Evolutionary conservation across 2,329 filamentous ascomycete genomes (phyloP).

Genomic region (Cladosporium sp.): DNA sequence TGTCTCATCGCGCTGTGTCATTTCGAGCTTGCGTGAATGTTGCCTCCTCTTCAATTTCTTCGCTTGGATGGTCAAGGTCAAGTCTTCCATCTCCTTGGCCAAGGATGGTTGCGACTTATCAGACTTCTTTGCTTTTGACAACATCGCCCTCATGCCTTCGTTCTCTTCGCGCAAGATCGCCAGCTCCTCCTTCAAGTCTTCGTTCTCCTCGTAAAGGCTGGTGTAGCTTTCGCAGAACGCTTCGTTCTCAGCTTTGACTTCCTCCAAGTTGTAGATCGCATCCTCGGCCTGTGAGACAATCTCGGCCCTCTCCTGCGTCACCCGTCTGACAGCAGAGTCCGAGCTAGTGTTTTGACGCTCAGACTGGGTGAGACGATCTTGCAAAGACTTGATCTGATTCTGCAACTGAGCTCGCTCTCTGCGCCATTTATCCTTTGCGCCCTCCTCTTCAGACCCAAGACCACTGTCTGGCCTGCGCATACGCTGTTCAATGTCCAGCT

Average conservation of each 20-base stretch:
- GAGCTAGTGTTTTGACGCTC: constrained; percentile 63
- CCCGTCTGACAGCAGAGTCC: constrained; percentile 63
- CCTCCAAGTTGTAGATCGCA: constrained; percentile 58
- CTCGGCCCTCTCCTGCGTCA: constrained; percentile 65
- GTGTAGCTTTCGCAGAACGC: constrained; percentile 55
- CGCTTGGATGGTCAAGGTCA: constrained; percentile 32
- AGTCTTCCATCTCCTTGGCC: constrained; percentile 22
- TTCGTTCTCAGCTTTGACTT: constrained; percentile 49
- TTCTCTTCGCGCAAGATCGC: constrained; percentile 44
- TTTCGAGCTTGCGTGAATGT: background rate
- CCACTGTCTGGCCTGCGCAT: constrained; percentile 49
- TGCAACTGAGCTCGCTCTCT: constrained; percentile 61
- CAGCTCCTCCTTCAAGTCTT: constrained; percentile 57
- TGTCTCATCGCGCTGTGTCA: background rate
- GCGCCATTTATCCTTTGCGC: constrained; percentile 40
- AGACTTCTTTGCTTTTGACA: constrained; percentile 34
- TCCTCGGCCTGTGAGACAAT: constrained; percentile 63
- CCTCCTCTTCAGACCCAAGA: constrained; percentile 50
- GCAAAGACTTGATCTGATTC: constrained; percentile 59
- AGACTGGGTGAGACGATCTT: constrained; percentile 62
- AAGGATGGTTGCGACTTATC: background rate
- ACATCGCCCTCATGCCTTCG: constrained; percentile 41
- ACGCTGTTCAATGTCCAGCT: constrained; percentile 45
- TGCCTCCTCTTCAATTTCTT: constrained; percentile 14
- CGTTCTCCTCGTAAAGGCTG: constrained; percentile 78